A percentile compares a stretch with the other conserved stretches of the same genome.
Conservation (phyloP, 2,329 filamentous ascomycete species). For the Clarireedia paspali region DNA sequence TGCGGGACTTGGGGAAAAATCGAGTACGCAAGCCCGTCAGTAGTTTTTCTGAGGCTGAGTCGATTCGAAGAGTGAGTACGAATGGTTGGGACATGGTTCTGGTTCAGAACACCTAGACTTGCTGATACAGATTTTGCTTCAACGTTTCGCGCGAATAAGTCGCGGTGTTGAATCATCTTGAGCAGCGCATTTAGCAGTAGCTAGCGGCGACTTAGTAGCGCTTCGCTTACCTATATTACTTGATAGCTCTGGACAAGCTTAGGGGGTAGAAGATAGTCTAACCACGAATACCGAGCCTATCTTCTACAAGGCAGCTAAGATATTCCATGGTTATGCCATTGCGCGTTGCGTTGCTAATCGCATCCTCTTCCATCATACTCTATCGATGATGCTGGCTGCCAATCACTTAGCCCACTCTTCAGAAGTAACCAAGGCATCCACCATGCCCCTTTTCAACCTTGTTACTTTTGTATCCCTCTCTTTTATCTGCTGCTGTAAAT, state of each 20-base stretch:
- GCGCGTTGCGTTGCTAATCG: not conserved
- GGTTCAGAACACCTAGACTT: too few species aligned
- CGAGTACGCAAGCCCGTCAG: slow-evolving; percentile 3
- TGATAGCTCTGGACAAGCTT: too few species aligned
- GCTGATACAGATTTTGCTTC: too few species aligned
- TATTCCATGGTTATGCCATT: not conserved
- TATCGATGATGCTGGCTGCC: not conserved
- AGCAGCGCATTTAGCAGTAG: too few species aligned
- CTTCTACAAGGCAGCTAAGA: too few species aligned
- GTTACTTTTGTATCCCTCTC: slow-evolving; percentile 47
- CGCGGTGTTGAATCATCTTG: too few species aligned
- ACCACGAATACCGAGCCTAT: too few species aligned
- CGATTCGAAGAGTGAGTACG: slow-evolving; percentile 8
- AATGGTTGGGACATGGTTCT: slow-evolving; percentile 9
- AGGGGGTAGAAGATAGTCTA: too few species aligned
- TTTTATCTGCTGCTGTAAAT: slow-evolving; percentile 51
- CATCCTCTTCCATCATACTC: not conserved
- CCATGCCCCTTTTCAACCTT: slow-evolving; percentile 36
- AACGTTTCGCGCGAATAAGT: too few species aligned
- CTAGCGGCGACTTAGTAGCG: too few species aligned
- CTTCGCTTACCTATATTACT: too few species aligned
- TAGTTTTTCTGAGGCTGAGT: slow-evolving; percentile 1
- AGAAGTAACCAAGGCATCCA: slow-evolving; percentile 29
- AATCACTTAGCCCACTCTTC: slow-evolving; percentile 4
- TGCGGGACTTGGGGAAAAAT: slow-evolving; percentile 1